These are phyloP conservation scores for Bruguiera sexangula DNA, from an alignment of 345 rosid species.

Conservation along the genomic window DNA sequence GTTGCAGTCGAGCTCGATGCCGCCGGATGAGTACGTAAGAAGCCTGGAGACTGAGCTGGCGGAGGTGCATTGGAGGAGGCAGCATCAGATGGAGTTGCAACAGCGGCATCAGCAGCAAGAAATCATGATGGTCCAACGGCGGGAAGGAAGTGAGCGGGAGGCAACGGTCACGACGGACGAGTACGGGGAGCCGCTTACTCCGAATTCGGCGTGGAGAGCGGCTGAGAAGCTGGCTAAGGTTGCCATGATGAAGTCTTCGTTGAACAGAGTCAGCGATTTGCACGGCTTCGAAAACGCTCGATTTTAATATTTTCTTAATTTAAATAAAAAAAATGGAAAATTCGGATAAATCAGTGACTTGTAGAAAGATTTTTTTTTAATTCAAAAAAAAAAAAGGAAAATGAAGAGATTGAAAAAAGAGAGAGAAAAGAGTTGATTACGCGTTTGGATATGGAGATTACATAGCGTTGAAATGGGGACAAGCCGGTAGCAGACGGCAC, in stretches of 20 bases:
- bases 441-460: slow-evolving; percentile 4
- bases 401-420: not conserved
- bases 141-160: slow-evolving; percentile 35
- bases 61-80: slow-evolving; percentile 27
- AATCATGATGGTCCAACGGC: slow-evolving; percentile 23
- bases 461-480: not conserved
- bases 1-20: slow-evolving; percentile 13
- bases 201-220: slow-evolving; percentile 35
- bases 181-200: slow-evolving; percentile 42
- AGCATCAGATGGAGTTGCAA: slow-evolving; percentile 23
- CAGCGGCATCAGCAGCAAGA: slow-evolving; percentile 18
- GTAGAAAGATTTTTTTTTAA: not conserved
- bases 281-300: slow-evolving; percentile 38
- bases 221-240: slow-evolving; percentile 38
- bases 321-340: not conserved
- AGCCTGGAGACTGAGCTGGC: slow-evolving; percentile 27
- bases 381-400: not conserved
- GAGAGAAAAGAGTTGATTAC: too few species aligned
- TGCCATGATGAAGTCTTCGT: slow-evolving; percentile 29
- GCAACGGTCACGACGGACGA: slow-evolving; percentile 48
- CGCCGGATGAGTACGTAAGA: slow-evolving; percentile 21
- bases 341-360: not conserved
- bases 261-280: slow-evolving; percentile 32
- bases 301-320: slow-evolving; percentile 8
- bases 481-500: slow-evolving; percentile 34